Base-by-base conservation (phyloP, 108 stramenopile species). In the Nitzschia palea region DNA sequence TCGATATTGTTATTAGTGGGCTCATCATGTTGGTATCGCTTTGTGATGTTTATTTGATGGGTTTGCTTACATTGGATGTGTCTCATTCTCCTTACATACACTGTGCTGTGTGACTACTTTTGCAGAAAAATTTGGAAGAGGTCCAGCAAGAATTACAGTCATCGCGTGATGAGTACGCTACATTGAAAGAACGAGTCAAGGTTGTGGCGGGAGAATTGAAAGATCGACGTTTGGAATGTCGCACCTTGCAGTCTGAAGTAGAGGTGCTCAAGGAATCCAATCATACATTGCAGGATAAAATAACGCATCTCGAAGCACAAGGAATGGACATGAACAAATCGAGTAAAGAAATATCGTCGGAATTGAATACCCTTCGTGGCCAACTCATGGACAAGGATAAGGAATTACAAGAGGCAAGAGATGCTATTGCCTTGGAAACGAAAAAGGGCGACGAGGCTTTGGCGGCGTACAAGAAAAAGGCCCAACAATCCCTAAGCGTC, bases 391-490 rank as follows among this genome's bases (percentile, higher is more conserved):
- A 70, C 0, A 52, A 71, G 33, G 65, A 82, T 60, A 73, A 71
- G 22, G 83, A 87, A 63, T 44, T 88, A 12, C 64, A 78, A 44
- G 81, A 74, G 30, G 58, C 51, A 23, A 64, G 81, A 34, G 80
- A 74, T 47, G 65, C 69, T 20, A 58, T 89, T 34, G 64, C 82
- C 25, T 74, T 78, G 36, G 68, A 78, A 48, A 75, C 59, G n/a
- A 61, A 71, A 29, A 79, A 86, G 20, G 85, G 83, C 18, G 90
- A 88, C 32, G 83, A 80, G 48, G 80, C 87, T 0, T 74, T 94
- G 22, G 53, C 82, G 5, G 79, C 83, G 25, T 94, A 94, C 80
- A 94, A 94, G 74, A 84, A 82, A 47, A 94, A 94, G 62, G 88
- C 93, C 12, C 93, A 91, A 62, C 81, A 83, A 33, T 81, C 89